phyloP scores from a whole-genome alignment of 352 stramenopile genomes.

The Peronospora farinosa region DNA sequence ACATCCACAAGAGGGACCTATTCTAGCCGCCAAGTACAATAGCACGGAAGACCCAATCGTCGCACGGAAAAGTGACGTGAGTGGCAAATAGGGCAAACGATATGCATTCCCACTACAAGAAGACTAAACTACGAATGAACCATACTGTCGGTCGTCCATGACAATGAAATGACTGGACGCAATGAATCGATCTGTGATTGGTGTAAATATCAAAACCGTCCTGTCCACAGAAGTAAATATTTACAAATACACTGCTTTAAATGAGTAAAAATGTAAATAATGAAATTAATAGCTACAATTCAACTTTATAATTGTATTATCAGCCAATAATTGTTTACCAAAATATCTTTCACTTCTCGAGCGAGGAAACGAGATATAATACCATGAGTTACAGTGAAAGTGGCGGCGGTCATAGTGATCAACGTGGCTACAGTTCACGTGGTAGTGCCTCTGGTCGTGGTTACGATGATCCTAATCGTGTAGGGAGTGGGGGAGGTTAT shows the following conservation, averaged over 20 bases:
- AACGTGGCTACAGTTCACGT: constrained; percentile 18
- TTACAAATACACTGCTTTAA: too few relatives aligned
- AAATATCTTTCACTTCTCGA: too few relatives aligned
- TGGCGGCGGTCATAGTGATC: constrained; percentile 26
- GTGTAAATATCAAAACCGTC: neutral
- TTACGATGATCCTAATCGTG: constrained; percentile 16
- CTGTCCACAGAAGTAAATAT: too few relatives aligned
- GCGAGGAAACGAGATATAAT: neutral
- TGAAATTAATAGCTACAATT: too few relatives aligned
- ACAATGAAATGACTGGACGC: neutral
- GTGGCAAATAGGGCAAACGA: constrained; percentile 55
- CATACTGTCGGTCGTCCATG: neutral
- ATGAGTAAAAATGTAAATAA: too few relatives aligned
- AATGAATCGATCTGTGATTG: neutral
- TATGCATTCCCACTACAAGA: neutral
- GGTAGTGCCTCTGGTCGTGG: constrained; percentile 12
- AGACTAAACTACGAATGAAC: neutral
- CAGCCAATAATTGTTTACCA: neutral
- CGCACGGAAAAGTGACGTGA: constrained; percentile 49
- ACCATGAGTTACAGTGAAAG: constrained; percentile 49
- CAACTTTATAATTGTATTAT: too few relatives aligned
- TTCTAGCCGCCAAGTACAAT: constrained; percentile 42
- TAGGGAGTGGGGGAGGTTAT: constrained; percentile 10
- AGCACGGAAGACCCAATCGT: constrained; percentile 60
- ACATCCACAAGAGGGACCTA: constrained; percentile 61